Conservation (phyloP, 139 green algal species). For the Micractinium sp. region DNA sequence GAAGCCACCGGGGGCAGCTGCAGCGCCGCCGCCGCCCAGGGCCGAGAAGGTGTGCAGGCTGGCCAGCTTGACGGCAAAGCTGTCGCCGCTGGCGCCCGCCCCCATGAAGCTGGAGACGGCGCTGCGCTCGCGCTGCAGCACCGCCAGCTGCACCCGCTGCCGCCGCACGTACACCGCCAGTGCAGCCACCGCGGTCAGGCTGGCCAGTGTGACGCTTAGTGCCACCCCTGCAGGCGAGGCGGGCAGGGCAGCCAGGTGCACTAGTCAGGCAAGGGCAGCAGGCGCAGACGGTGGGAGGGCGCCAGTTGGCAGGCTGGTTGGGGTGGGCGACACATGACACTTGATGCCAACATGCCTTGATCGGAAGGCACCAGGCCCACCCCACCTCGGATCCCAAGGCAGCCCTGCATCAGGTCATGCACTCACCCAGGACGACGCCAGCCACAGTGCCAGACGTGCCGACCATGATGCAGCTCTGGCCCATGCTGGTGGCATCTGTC, state of each 20-base stretch:
- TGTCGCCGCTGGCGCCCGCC: not conserved
- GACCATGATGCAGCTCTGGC: constrained; percentile 26
- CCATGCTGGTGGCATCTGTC: constrained; percentile 16
- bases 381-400: too few species aligned
- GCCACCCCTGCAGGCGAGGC: not conserved
- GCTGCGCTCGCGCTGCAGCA: constrained; percentile 26
- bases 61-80: constrained; percentile 11
- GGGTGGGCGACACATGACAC: not conserved
- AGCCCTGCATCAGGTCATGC: too few species aligned
- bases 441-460: not conserved
- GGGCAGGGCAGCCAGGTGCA: not conserved
- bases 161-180: constrained; percentile 13
- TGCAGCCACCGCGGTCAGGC: not conserved
- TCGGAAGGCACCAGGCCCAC: too few species aligned
- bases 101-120: constrained; percentile 1
- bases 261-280: not conserved
- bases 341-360: not conserved
- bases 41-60: not conserved
- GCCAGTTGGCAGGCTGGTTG: not conserved
- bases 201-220: constrained; percentile 3
- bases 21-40: not conserved
- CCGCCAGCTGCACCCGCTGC: constrained; percentile 45
- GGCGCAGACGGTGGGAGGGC: not conserved
- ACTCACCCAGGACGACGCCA: constrained; percentile 12
- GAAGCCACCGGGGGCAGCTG: not conserved